Percentiles rank a stretch among this genome's conserved stretches.
Conservation (phyloP, 352 stramenopile genomes). For the Pythium aquatile region DNA sequence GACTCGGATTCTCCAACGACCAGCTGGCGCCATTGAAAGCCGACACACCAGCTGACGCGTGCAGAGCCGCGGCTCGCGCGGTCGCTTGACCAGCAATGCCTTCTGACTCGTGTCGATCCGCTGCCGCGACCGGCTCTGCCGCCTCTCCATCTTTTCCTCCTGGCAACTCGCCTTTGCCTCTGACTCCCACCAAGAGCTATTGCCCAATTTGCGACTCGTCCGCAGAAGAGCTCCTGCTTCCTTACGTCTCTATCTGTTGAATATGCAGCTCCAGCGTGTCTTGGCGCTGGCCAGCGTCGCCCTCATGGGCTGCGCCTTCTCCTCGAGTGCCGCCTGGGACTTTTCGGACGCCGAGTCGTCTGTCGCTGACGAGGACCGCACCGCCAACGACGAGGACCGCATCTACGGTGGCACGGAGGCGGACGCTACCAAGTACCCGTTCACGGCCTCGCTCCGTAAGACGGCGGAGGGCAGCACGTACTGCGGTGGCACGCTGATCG, state of each 20-base stretch:
- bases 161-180: neutral
- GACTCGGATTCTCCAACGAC: neutral
- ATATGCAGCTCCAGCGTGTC: conserved; percentile 24
- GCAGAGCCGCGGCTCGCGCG: neutral
- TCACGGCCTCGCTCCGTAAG: conserved; percentile 56
- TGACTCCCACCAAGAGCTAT: neutral
- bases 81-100: neutral
- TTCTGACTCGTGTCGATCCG: conserved; percentile 3
- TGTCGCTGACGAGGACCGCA: neutral
- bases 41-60: neutral
- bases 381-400: conserved; percentile 28
- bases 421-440: conserved; percentile 49
- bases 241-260: conserved; percentile 1
- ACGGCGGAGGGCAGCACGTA: conserved; percentile 38
- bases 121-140: conserved; percentile 1
- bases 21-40: neutral
- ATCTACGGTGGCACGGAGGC: conserved; percentile 63
- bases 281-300: conserved; percentile 16
- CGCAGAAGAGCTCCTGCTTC: neutral
- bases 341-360: conserved; percentile 6
- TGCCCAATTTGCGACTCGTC: neutral
- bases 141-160: neutral
- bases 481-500: conserved; percentile 67
- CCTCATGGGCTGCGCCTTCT: conserved; percentile 10
- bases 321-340: conserved; percentile 10